Percentiles rank a stretch among this genome's conserved stretches.
Evolutionary conservation across 345 rosid species (phyloP).

Genomic region (Corymbia maculata): DNA sequence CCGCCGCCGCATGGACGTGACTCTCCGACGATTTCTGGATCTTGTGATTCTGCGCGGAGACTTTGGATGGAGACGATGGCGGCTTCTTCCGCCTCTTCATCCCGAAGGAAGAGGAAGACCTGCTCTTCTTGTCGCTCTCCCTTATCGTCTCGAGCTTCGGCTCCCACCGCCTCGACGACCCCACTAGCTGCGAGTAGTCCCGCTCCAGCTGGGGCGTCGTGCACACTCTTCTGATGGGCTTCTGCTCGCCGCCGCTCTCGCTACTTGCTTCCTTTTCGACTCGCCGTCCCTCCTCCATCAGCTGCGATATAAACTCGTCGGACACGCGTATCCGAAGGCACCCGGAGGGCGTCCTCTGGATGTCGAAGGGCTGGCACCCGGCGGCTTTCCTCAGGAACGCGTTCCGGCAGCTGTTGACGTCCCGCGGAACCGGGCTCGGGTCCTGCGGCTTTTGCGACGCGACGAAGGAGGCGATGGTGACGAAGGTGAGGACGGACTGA

Average conservation of each 20-base stretch:
- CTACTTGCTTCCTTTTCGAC: background rate
- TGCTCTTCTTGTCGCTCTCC: slow-evolving; percentile 29
- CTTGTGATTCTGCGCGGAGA: background rate
- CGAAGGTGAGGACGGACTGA: slow-evolving; percentile 54
- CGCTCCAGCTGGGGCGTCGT: slow-evolving; percentile 60
- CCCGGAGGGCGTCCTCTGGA: slow-evolving; percentile 51
- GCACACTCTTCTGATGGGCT: slow-evolving; percentile 22
- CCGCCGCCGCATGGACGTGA: background rate
- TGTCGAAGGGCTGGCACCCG: slow-evolving; percentile 34
- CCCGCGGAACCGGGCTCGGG: background rate
- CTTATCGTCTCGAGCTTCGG: slow-evolving; percentile 77
- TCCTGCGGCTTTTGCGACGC: background rate
- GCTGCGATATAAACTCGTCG: slow-evolving; percentile 61
- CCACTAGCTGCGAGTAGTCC: slow-evolving; percentile 57
- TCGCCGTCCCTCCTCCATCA: slow-evolving; percentile 34
- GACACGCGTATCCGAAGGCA: slow-evolving; percentile 55
- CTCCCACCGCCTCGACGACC: slow-evolving; percentile 52
- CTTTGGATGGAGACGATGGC: slow-evolving; percentile 1
- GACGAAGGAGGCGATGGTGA: slow-evolving; percentile 51
- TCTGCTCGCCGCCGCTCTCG: background rate
- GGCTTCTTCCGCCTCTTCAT: slow-evolving; percentile 33
- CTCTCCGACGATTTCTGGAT: background rate
- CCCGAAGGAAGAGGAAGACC: slow-evolving; percentile 28
- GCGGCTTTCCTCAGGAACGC: background rate
- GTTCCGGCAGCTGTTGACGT: background rate